These are phyloP conservation scores for Leccinellum luteum DNA, from an alignment of 768 basidiomycete species.

Conservation along the genomic window DNA sequence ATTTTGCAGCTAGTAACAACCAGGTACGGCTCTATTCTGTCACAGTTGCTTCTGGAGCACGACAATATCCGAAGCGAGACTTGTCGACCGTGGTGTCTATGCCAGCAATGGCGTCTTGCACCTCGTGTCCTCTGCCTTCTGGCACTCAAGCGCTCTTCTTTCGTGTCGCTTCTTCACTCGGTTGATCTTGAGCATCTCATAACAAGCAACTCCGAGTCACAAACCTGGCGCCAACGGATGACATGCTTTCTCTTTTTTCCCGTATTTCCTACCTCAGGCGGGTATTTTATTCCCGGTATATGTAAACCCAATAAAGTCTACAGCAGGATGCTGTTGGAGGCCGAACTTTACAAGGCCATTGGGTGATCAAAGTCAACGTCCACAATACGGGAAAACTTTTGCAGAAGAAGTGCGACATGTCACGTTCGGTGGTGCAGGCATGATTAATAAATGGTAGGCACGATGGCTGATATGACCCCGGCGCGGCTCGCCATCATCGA, in stretches of 20 bases:
- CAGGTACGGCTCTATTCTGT: constrained; percentile 67
- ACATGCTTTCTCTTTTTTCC: constrained; percentile 64
- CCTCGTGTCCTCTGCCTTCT: constrained; percentile 85
- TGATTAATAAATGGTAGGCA: constrained; percentile 74
- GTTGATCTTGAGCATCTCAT: constrained; percentile 65
- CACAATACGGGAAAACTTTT: constrained; percentile 50
- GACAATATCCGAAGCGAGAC: constrained; percentile 52
- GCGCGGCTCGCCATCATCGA: no score
- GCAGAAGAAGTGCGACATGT: constrained; percentile 50
- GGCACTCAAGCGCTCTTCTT: constrained; percentile 85
- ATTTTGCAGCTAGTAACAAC: constrained; percentile 56
- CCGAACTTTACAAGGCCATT: constrained; percentile 69
- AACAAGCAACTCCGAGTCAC: constrained; percentile 72
- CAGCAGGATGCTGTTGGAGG: constrained; percentile 75
- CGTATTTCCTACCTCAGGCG: constrained; percentile 63
- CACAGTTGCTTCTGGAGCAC: constrained; percentile 49
- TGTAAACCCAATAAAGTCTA: constrained; percentile 69
- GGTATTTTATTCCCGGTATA: constrained; percentile 83
- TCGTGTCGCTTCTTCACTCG: constrained; percentile 85
- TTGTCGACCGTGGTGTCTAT: constrained; percentile 80
- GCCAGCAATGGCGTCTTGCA: constrained; percentile 96
- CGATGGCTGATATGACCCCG: background rate
- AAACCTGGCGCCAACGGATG: constrained; percentile 89
- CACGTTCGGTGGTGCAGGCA: constrained; percentile 79
- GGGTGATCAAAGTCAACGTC: constrained; percentile 72